phyloP scores from a whole-genome alignment of 202 grass and related monocot species.

The Setaria italica region DNA sequence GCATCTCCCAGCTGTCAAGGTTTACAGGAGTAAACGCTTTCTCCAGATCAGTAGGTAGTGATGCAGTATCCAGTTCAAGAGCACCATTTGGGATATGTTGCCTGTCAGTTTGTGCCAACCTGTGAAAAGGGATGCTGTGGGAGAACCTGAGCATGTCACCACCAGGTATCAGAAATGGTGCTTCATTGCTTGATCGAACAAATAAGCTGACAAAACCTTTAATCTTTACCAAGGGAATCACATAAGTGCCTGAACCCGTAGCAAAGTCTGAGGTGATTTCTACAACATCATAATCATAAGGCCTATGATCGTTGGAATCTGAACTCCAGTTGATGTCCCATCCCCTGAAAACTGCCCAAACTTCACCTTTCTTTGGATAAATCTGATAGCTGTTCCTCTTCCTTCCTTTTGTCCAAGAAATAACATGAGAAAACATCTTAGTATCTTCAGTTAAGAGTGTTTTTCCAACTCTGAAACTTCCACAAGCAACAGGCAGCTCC shows the following conservation, averaged over 20 bases:
- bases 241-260: slow-evolving; percentile 43
- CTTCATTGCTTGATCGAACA: slow-evolving; percentile 45
- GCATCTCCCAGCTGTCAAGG: slow-evolving; percentile 26
- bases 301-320: slow-evolving; percentile 35
- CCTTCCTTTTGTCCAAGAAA: slow-evolving; percentile 57
- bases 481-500: slow-evolving; percentile 74
- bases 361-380: slow-evolving; percentile 76
- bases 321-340: slow-evolving; percentile 57
- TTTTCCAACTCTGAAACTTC: slow-evolving; percentile 61
- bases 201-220: slow-evolving; percentile 80
- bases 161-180: slow-evolving; percentile 55
- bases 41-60: slow-evolving; percentile 60
- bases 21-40: slow-evolving; percentile 48
- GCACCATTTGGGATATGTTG: slow-evolving; percentile 61
- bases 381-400: slow-evolving; percentile 63
- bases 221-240: slow-evolving; percentile 62
- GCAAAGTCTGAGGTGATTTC: slow-evolving; percentile 66
- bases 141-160: slow-evolving; percentile 70
- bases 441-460: slow-evolving; percentile 46
- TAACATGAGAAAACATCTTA: slow-evolving; percentile 76
- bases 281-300: slow-evolving; percentile 64
- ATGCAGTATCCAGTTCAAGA: slow-evolving; percentile 76
- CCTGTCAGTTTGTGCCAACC: slow-evolving; percentile 53
- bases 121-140: slow-evolving; percentile 65
- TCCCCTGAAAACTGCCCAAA: slow-evolving; percentile 76